Evolutionary conservation across 345 rosid genomes (phyloP).

Genomic region (Turritis glabra): DNA sequence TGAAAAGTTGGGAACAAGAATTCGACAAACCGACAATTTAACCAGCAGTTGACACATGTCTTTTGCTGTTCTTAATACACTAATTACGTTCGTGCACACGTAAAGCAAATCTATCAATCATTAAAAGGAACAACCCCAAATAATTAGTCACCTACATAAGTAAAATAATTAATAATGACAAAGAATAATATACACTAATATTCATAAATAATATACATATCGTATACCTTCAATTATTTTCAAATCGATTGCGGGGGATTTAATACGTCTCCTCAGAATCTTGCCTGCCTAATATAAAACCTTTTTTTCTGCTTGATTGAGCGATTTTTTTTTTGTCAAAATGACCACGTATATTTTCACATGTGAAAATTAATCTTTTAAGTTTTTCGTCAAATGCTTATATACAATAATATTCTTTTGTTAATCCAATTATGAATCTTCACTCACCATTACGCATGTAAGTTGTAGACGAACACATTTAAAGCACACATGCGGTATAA

Average conservation of each 20-base stretch:
- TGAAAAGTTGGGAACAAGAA: constrained; percentile 28
- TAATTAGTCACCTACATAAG: constrained; percentile 21
- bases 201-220: not conserved
- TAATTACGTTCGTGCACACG: constrained; percentile 56
- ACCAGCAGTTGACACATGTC: constrained; percentile 58
- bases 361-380: not conserved
- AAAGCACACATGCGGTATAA: not conserved
- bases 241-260: not conserved
- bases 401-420: not conserved
- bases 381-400: not conserved
- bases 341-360: constrained; percentile 5
- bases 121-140: constrained; percentile 30
- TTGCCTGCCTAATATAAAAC: not conserved
- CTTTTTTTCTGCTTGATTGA: not conserved
- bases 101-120: constrained; percentile 51
- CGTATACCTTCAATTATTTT: not conserved
- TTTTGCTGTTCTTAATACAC: constrained; percentile 33
- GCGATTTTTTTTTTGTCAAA: not conserved
- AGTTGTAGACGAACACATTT: constrained; percentile 1
- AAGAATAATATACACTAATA: not conserved
- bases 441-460: constrained; percentile 1
- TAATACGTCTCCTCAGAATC: constrained; percentile 21
- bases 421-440: constrained; percentile 5
- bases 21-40: constrained; percentile 58
- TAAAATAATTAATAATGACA: not conserved